Conservation (phyloP, 2,329 filamentous ascomycete species). For the Colletotrichum incanum region DNA sequence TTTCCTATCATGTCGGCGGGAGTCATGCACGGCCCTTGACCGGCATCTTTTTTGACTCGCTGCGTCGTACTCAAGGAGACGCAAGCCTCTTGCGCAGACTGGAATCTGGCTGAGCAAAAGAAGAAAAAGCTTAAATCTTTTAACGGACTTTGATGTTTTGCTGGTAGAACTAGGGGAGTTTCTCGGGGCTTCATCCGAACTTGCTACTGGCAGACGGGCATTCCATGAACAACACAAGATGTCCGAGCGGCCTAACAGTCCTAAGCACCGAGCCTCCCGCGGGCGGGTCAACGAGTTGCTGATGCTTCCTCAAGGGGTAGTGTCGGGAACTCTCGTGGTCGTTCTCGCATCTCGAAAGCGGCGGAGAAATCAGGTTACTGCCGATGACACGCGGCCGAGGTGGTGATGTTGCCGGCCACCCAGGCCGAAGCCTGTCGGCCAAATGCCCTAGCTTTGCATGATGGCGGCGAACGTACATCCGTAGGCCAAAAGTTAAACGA, state of each 20-base stretch:
- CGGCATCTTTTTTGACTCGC: conserved; percentile 20
- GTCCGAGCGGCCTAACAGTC: conserved; percentile 12
- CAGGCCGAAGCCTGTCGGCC: conserved; percentile 1
- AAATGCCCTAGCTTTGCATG: conserved; percentile 3
- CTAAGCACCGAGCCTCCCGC: conserved; percentile 7
- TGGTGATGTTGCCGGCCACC: neutral
- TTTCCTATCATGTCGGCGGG: conserved; percentile 11
- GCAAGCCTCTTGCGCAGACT: neutral
- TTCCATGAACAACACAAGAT: conserved; percentile 1
- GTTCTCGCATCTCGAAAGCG: conserved; percentile 12
- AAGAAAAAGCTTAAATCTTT: conserved; percentile 27
- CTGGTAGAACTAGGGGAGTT: neutral
- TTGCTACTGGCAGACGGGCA: conserved; percentile 24
- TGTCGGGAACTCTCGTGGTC: conserved; percentile 17
- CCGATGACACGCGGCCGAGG: neutral
- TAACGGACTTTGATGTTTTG: neutral
- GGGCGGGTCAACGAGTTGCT: too few relatives aligned
- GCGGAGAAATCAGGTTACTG: neutral
- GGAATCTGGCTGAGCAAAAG: neutral
- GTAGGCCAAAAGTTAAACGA: conserved; percentile 15
- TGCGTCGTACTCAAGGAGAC: neutral
- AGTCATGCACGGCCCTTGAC: conserved; percentile 8
- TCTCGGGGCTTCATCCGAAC: conserved; percentile 27
- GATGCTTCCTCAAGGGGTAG: neutral
- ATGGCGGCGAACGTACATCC: conserved; percentile 4